These are phyloP conservation scores for Colletotrichum chrysophilum DNA, from an alignment of 2,329 filamentous ascomycete species.

Conservation along the genomic window DNA sequence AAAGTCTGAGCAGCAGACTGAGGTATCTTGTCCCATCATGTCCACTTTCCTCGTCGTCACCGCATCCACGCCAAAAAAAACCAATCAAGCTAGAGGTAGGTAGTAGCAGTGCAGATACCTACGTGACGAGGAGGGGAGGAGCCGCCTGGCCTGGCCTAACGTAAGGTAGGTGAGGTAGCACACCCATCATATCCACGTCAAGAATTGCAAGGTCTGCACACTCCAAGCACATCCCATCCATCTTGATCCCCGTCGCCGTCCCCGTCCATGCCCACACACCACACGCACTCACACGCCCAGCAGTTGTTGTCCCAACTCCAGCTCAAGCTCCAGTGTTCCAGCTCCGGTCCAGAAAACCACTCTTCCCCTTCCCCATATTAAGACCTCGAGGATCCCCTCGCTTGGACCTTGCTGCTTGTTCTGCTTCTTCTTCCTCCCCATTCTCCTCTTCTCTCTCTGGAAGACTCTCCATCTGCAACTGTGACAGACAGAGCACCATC, in stretches of 20 bases:
- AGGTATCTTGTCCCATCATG: neutral
- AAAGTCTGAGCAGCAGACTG: neutral
- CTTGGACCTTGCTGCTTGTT: neutral
- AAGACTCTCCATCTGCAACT: neutral
- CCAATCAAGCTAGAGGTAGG: neutral
- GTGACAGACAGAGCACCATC: neutral
- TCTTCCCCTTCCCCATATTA: slow-evolving; percentile 19
- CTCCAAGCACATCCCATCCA: neutral
- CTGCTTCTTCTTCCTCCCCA: neutral
- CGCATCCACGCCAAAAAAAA: neutral
- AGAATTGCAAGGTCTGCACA: neutral
- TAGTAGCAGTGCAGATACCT: neutral
- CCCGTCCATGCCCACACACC: neutral
- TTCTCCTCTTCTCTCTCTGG: neutral
- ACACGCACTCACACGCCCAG: neutral
- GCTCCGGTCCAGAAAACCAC: slow-evolving; percentile 3
- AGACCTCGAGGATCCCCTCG: slow-evolving; percentile 21
- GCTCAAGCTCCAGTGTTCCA: neutral
- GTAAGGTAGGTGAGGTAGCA: neutral
- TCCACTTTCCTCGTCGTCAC: neutral
- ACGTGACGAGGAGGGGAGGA: neutral
- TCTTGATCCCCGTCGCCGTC: neutral
- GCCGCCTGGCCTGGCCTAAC: neutral
- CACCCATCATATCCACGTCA: slow-evolving; percentile 8
- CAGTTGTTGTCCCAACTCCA: neutral